These are phyloP conservation scores for Globisporangium polare DNA, from an alignment of 352 stramenopile genomes.

Conservation along the genomic window DNA sequence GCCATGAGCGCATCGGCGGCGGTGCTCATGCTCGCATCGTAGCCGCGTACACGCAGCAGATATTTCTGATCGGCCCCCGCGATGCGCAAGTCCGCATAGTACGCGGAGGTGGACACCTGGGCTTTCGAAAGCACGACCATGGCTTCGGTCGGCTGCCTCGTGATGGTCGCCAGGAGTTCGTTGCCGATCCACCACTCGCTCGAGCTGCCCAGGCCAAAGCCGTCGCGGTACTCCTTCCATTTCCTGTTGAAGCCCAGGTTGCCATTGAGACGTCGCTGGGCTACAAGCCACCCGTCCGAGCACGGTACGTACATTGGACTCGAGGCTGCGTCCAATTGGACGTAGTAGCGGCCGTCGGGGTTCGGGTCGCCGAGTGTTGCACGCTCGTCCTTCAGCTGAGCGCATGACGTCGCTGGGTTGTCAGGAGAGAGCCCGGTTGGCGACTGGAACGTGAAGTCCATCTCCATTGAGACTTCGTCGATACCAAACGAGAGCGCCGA, in stretches of 20 bases:
- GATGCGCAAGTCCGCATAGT: slow-evolving; percentile 47
- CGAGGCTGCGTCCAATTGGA: slow-evolving; percentile 29
- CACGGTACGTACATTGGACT: slow-evolving; percentile 35
- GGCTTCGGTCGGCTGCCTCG: slow-evolving; percentile 31
- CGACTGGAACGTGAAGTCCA: slow-evolving; percentile 51
- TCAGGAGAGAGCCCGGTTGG: slow-evolving; percentile 41
- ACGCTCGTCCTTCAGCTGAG: slow-evolving; percentile 41
- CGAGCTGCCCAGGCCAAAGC: slow-evolving; percentile 39
- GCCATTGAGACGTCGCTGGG: slow-evolving; percentile 38
- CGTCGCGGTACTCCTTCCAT: slow-evolving; percentile 53
- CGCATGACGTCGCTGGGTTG: slow-evolving; percentile 41
- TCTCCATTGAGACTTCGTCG: slow-evolving; percentile 58
- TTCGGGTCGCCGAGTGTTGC: slow-evolving; percentile 35
- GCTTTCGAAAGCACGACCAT: slow-evolving; percentile 53
- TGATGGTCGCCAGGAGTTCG: slow-evolving; percentile 31
- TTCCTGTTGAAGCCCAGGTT: slow-evolving; percentile 56
- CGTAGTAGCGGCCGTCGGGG: slow-evolving; percentile 49
- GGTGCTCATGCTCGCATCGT: slow-evolving; percentile 27
- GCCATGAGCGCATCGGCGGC: slow-evolving; percentile 34
- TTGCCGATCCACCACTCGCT: slow-evolving; percentile 70
- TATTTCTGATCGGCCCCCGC: slow-evolving; percentile 41
- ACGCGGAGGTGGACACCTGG: slow-evolving; percentile 30
- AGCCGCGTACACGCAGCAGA: slow-evolving; percentile 39
- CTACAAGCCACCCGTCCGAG: slow-evolving; percentile 57
- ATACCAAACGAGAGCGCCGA: slow-evolving; percentile 49